phyloP scores from a whole-genome alignment of 1,284 basidiomycete genomes.

The Puccinia brachypodii region DNA sequence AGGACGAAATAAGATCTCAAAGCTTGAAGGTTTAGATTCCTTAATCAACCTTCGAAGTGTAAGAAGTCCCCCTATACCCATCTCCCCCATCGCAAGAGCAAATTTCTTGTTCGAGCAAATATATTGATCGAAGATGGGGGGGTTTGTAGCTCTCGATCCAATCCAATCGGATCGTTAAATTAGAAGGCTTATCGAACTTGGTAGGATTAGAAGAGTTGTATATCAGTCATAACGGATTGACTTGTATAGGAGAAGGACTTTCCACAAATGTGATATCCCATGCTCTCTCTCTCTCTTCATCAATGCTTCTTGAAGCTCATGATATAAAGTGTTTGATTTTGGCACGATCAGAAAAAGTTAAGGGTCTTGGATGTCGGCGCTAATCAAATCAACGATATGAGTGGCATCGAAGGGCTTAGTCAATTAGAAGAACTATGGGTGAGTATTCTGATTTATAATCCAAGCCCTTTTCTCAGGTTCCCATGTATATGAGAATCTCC shows the following conservation, averaged over 20 bases:
- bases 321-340: not conserved
- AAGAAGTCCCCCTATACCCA: too few relatives aligned
- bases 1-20: slow-evolving; percentile 58
- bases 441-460: slow-evolving; percentile 17
- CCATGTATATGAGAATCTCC: not conserved
- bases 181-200: slow-evolving; percentile 55
- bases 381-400: slow-evolving; percentile 54
- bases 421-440: slow-evolving; percentile 57
- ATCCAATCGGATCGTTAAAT: slow-evolving; percentile 56
- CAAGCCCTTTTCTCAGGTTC: too few relatives aligned
- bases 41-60: slow-evolving; percentile 26
- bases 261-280: slow-evolving; percentile 10
- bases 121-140: too few relatives aligned
- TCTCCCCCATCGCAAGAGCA: not conserved
- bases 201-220: slow-evolving; percentile 56
- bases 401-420: slow-evolving; percentile 52
- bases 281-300: not conserved
- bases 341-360: slow-evolving; percentile 53
- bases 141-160: slow-evolving; percentile 56
- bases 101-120: not conserved
- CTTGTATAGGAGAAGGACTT: slow-evolving; percentile 44
- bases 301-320: not conserved
- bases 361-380: slow-evolving; percentile 55
- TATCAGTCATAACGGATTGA: slow-evolving; percentile 57
- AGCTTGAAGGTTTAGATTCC: slow-evolving; percentile 51